Conservation (phyloP, 768 basidiomycete species). For the Kwoniella sp. region DNA sequence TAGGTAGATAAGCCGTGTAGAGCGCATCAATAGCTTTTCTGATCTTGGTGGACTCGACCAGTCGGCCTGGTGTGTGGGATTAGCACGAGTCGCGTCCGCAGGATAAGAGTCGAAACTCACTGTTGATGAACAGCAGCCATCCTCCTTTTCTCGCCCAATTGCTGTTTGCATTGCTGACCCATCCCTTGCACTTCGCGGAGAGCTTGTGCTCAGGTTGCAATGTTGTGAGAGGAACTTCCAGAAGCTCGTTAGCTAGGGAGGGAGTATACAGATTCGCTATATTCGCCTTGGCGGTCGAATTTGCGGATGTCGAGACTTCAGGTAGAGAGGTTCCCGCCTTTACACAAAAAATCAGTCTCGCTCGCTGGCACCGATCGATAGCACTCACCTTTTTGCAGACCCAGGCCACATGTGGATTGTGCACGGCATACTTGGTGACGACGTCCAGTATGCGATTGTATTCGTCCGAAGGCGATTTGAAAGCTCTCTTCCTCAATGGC, state of each 20-base stretch:
- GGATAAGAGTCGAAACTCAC: constrained; percentile 60
- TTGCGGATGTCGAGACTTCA: constrained; percentile 77
- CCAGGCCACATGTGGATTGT: constrained; percentile 86
- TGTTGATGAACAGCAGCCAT: constrained; percentile 91
- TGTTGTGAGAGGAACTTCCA: constrained; percentile 51
- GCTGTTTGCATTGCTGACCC: constrained; percentile 84
- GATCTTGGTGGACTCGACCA: constrained; percentile 85
- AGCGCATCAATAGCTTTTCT: constrained; percentile 83
- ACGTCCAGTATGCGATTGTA: constrained; percentile 89
- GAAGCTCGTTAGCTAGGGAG: constrained; percentile 74
- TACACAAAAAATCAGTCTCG: not conserved
- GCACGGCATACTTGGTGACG: constrained; percentile 87
- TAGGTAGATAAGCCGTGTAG: constrained; percentile 82
- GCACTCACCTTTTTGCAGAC: constrained; percentile 80
- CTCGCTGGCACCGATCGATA: not conserved
- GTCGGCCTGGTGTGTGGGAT: constrained; percentile 68
- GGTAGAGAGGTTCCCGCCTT: constrained; percentile 74
- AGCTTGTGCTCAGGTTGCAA: constrained; percentile 56
- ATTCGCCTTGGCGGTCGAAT: constrained; percentile 66
- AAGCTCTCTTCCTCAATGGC: constrained; percentile 79
- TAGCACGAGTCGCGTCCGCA: not conserved
- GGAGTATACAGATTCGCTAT: constrained; percentile 83
- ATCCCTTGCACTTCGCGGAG: constrained; percentile 72
- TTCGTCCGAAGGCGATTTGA: constrained; percentile 84
- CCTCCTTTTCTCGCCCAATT: constrained; percentile 77